Base-by-base conservation (phyloP, 1,139 yeast species). In the Sugiyamaella pinicola region DNA sequence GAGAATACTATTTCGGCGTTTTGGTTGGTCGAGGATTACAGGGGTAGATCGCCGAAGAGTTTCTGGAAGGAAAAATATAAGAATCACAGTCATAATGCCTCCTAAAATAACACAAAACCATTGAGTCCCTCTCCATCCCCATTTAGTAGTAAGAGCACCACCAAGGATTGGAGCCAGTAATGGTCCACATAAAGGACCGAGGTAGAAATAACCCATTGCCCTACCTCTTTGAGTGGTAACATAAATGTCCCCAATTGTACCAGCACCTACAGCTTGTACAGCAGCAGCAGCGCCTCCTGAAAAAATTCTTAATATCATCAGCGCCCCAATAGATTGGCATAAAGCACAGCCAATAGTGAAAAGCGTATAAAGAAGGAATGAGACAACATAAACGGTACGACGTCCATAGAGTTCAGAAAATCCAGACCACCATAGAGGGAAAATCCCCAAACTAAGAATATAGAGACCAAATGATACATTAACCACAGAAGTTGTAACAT, bases 101-200 rank as follows among this genome's bases (percentile, higher is more conserved):
- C 87, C 79, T 41, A 86, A 69, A 31, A 85, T 84, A 29, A 85
- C 87, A 69, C 87, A 72, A 52, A 87, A 81, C 95, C 96, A 89
- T 64, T 86, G 95, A 2, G 96, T 87, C 2, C 93, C 88, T 65
- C 96, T 75, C 96, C 96, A 89, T 5, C 88, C 88, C 85, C 90
- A 86, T 9, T 76, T 77, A 48, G 79, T 74, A 4, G 87, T 80
- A 22, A 89, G 78, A 1, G 84, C 82, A 56, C 96, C 95, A 49
- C 96, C 96, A 43, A 88, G 69, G 28, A 88, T 83, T 0, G 96
- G 96, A 9, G 95, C 84, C 6, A 87, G 61, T 54, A 89, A 75
- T 0, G 96, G 96, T 0, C 95, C 96, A 65, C 84, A 77, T 41
- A 89, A 75, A 0, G 95, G 90, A 0, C 96, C 96, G 44, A 88